Evolutionary conservation across 1,284 basidiomycete genomes (phyloP).

Genomic region (Heliocybe sulcata): DNA sequence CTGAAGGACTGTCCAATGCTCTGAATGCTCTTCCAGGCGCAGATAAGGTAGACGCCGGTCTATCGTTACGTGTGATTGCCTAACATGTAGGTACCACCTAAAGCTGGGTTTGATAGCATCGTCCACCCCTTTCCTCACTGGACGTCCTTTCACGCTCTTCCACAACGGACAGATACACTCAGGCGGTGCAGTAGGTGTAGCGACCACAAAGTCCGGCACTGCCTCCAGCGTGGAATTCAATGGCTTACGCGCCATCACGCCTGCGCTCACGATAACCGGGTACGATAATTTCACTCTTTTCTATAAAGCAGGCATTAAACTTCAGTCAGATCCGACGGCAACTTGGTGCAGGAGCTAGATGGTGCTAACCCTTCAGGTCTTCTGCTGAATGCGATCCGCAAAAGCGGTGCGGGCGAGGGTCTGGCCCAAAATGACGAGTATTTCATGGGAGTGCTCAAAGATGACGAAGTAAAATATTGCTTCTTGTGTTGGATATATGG

Average conservation of each 20-base stretch:
- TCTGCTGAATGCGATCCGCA: conserved; percentile 54
- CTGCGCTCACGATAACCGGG: conserved; percentile 6
- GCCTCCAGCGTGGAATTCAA: conserved; percentile 32
- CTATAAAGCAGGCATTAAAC: not conserved
- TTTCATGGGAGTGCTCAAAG: conserved; percentile 44
- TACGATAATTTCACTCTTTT: not conserved
- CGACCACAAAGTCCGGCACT: conserved; percentile 26
- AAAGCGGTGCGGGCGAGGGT: conserved; percentile 22
- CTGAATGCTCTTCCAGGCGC: conserved; percentile 40
- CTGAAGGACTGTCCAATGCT: conserved; percentile 52
- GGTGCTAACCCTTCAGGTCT: conserved; percentile 63
- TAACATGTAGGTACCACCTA: not conserved
- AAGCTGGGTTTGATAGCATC: conserved; percentile 70
- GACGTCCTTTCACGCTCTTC: conserved; percentile 73
- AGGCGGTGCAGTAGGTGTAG: conserved; percentile 72
- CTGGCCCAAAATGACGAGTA: conserved; percentile 64
- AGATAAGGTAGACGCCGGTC: conserved; percentile 36
- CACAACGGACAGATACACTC: conserved; percentile 48
- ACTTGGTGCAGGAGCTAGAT: conserved; percentile 65
- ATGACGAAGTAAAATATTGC: conserved; percentile 15
- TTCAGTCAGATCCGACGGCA: conserved; percentile 61
- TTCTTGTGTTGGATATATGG: not conserved
- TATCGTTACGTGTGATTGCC: conserved; percentile 2
- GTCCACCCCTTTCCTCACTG: conserved; percentile 83
- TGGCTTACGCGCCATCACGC: conserved; percentile 46